phyloP scores from a whole-genome alignment of 176 grass and related monocot genomes.

The Alloteropsis semialata region DNA sequence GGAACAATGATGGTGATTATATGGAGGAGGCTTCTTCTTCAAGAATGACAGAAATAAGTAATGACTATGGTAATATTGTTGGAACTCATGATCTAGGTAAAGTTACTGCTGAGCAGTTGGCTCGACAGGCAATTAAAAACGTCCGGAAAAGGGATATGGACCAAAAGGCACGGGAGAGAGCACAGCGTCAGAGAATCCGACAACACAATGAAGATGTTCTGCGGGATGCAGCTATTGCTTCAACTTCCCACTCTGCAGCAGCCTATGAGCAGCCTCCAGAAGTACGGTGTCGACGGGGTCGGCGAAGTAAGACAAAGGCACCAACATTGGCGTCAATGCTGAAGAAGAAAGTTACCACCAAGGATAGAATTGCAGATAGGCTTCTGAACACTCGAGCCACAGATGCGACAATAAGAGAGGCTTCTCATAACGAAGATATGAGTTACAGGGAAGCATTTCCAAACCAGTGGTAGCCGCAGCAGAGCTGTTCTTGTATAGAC shows the following conservation, averaged over 20 bases:
- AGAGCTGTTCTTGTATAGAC: neutral
- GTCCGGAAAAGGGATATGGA: slow-evolving; percentile 61
- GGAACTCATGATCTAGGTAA: slow-evolving; percentile 28
- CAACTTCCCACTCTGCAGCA: slow-evolving; percentile 62
- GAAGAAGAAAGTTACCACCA: slow-evolving; percentile 82
- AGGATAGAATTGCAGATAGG: slow-evolving; percentile 79
- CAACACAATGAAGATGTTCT: slow-evolving; percentile 86
- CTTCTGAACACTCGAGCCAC: slow-evolving; percentile 53
- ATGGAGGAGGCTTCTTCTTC: slow-evolving; percentile 21
- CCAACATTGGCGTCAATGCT: slow-evolving; percentile 81
- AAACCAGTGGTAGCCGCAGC: slow-evolving; percentile 65
- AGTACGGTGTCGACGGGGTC: slow-evolving; percentile 22
- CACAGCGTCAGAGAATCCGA: slow-evolving; percentile 54
- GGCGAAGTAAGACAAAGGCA: slow-evolving; percentile 47
- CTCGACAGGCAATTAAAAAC: slow-evolving; percentile 64
- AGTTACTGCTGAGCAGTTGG: slow-evolving; percentile 51
- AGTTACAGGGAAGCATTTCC: slow-evolving; percentile 78
- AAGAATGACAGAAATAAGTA: neutral
- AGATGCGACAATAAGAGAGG: slow-evolving; percentile 47
- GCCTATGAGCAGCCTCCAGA: slow-evolving; percentile 48
- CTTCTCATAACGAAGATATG: slow-evolving; percentile 55
- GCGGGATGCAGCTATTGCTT: slow-evolving; percentile 78
- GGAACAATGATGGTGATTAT: slow-evolving; percentile 21
- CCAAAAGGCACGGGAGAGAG: slow-evolving; percentile 57
- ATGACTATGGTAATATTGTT: slow-evolving; percentile 1